phyloP scores from a whole-genome alignment of 306 rosid species.

The Betula pendula region DNA sequence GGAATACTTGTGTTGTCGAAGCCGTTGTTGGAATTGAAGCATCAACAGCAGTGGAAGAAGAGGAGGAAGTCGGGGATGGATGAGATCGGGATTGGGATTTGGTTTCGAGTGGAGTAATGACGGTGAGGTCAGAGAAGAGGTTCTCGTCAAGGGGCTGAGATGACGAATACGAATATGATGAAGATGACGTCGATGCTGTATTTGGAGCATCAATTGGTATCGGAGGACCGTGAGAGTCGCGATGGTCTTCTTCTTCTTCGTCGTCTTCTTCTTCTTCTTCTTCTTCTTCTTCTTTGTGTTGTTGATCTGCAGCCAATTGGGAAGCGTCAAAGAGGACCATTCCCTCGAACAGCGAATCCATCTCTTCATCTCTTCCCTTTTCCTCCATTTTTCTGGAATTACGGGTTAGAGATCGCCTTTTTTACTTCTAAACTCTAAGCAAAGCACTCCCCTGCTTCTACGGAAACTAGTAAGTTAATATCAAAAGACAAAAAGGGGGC shows the following conservation, averaged over 20 bases:
- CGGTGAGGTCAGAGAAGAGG: slow-evolving; percentile 77
- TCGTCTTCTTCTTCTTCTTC: slow-evolving; percentile 23
- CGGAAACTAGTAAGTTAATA: too few relatives aligned
- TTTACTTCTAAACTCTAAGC: background rate
- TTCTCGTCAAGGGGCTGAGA: slow-evolving; percentile 77
- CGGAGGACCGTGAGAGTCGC: slow-evolving; percentile 16
- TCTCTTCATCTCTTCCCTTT: slow-evolving; percentile 42
- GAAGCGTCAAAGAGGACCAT: slow-evolving; percentile 64
- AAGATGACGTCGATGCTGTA: slow-evolving; percentile 9
- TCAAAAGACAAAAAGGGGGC: too few relatives aligned
- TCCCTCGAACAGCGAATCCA: slow-evolving; percentile 80
- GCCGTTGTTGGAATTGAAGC: slow-evolving; percentile 12
- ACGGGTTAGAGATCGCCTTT: background rate
- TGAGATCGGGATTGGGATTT: background rate
- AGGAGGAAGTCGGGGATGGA: background rate
- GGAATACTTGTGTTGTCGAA: background rate
- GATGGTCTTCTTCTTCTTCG: slow-evolving; percentile 20
- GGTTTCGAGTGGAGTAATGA: slow-evolving; percentile 42
- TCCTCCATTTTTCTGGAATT: slow-evolving; percentile 26
- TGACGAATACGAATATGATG: slow-evolving; percentile 12
- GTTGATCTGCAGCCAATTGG: slow-evolving; percentile 28
- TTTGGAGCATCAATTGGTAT: slow-evolving; percentile 19
- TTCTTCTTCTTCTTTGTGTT: background rate
- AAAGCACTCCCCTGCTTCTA: background rate
- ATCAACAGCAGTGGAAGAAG: background rate